A percentile compares a stretch with the other conserved stretches of the same genome.
Evolutionary conservation across 192 early-diverging fungal species (phyloP).

Genomic region (Mortierella antarctica): DNA sequence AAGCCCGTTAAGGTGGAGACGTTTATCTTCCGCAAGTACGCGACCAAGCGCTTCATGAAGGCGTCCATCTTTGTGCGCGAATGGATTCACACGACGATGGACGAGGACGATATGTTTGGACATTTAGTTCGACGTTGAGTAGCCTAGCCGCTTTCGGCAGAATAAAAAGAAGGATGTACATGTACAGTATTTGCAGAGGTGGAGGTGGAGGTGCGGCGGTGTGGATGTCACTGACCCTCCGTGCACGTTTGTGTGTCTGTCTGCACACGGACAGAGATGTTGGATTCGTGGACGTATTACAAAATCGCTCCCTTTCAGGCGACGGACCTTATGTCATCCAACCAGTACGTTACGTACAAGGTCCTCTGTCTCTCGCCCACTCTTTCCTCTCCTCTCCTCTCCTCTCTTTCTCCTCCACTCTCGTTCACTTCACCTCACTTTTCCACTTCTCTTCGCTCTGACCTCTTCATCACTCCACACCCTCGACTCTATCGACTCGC

Average conservation of each 20-base stretch:
- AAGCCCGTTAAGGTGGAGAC: conserved; percentile 65
- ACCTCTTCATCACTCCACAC: background rate
- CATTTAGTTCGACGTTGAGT: background rate
- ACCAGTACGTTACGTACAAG: too few species aligned
- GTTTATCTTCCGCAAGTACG: conserved; percentile 86
- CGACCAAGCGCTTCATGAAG: conserved; percentile 81
- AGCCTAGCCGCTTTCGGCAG: too few species aligned
- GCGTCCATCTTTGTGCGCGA: conserved; percentile 84
- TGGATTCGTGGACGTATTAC: too few species aligned
- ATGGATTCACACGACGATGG: conserved; percentile 67
- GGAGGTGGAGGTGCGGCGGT: too few species aligned
- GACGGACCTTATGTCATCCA: background rate
- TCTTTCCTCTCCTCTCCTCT: background rate
- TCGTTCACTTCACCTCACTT: background rate
- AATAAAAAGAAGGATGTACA: too few species aligned
- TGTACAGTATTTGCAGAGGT: too few species aligned
- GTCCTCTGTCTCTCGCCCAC: background rate
- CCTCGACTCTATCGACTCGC: background rate
- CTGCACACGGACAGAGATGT: too few species aligned
- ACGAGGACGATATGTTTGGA: background rate
- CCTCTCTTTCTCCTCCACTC: background rate
- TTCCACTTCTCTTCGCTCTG: background rate
- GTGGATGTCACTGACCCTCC: too few species aligned
- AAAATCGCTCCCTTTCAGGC: too few species aligned
- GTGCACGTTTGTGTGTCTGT: too few species aligned